Conservation (phyloP, 225 moss, liverwort and hornwort genomes). For the Rhytidiadelphus loreus region DNA sequence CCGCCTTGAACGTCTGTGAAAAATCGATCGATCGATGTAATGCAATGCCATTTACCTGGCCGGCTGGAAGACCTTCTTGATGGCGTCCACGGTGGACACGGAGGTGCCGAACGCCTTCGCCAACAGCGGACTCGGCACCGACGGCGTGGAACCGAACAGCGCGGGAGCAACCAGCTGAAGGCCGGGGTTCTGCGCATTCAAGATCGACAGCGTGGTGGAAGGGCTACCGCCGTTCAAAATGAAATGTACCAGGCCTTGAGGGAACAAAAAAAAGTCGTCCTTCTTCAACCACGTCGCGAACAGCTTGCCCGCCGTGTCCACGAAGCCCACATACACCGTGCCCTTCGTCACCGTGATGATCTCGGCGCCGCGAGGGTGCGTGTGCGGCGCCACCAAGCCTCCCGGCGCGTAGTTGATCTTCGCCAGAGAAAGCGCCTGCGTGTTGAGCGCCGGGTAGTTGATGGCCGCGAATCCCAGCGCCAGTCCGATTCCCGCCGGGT, state of each 20-base stretch:
- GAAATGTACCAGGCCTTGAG: slow-evolving; percentile 5
- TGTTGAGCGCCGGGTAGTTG: slow-evolving; percentile 31
- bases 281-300: neutral
- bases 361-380: slow-evolving; percentile 3
- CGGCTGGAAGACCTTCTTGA: neutral
- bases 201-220: neutral
- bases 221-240: neutral
- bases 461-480: slow-evolving; percentile 6
- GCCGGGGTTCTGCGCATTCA: slow-evolving; percentile 16
- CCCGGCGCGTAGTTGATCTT: slow-evolving; percentile 6
- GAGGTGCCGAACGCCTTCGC: neutral
- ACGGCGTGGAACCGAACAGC: neutral
- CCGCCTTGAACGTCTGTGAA: neutral
- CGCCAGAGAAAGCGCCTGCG: neutral
- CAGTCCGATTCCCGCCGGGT: neutral
- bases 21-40: neutral
- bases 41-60: neutral
- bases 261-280: slow-evolving; percentile 10
- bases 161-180: neutral
- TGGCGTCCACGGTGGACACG: neutral
- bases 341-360: slow-evolving; percentile 4
- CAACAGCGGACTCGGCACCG: neutral
- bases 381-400: slow-evolving; percentile 4
- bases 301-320: neutral
- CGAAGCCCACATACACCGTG: neutral